These are phyloP conservation scores for Salix suchowensis DNA, from an alignment of 345 rosid species.

Conservation along the genomic window DNA sequence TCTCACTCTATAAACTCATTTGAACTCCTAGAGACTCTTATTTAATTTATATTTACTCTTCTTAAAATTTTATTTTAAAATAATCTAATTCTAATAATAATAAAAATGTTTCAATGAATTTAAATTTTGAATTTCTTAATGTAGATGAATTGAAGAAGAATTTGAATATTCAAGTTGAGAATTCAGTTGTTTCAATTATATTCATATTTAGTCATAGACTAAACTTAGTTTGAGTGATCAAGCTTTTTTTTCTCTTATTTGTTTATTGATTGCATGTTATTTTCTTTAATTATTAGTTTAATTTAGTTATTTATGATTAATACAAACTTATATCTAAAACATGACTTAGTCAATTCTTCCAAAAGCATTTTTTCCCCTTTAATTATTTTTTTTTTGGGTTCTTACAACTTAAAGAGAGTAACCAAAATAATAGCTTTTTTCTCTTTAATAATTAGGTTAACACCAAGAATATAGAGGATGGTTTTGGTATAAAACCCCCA, in stretches of 20 bases:
- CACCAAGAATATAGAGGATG: no score
- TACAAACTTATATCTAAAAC: no score
- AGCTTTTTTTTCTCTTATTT: conserved; percentile 58
- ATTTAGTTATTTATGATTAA: not conserved
- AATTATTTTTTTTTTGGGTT: no score
- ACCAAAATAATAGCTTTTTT: no score
- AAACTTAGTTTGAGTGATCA: conserved; percentile 58
- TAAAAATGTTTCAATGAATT: not conserved
- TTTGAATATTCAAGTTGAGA: conserved; percentile 46
- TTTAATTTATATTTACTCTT: conserved; percentile 28
- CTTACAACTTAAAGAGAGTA: no score
- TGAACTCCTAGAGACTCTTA: conserved; percentile 14
- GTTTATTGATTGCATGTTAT: conserved; percentile 79
- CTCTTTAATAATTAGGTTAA: no score
- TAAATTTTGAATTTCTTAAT: conserved; percentile 3
- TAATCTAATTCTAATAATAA: conserved; percentile 10
- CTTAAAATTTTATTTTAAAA: conserved; percentile 19
- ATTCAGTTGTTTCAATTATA: conserved; percentile 40
- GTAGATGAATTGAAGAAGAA: conserved; percentile 27
- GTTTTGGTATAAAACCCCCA: no score
- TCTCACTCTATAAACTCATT: no score
- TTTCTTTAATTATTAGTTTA: not conserved
- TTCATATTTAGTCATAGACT: conserved; percentile 15
- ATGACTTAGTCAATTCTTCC: no score
- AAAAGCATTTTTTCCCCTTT: no score